Base-by-base conservation (phyloP, 2,329 filamentous ascomycete species). In the Alternaria arborescens region DNA sequence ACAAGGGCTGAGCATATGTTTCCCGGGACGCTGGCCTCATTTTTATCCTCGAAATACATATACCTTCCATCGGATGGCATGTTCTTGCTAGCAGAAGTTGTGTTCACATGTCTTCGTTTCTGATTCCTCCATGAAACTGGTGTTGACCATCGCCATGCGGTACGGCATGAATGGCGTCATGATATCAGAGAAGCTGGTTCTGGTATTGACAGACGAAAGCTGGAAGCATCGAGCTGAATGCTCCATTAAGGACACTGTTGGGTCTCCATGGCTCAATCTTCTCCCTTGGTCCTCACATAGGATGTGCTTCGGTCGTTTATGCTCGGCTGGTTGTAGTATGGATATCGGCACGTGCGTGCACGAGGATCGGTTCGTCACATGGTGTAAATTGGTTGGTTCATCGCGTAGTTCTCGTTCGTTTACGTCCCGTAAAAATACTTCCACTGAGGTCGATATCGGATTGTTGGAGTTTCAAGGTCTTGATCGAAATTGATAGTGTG, bases 401-500 rank as follows among this genome's bases (percentile, higher is more conserved):
- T 38, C 3, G 16, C 14, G 10, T 5, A 30, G 28, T 30, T 30
- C 11, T 30, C 18, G 34, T 24, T 32, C 32, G 50, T 42, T 26
- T 30, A 18, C 24, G 52, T 56, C 22, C 40, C 30, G 12, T 16
- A 8, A 5, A 14, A 34, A n/a, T 18, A 40, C 28, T 44, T 51
- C 52, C 12, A 36, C 18, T n/a, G 22, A 12, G 32, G 18, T 42
- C 24, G 40, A 46, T 40, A 22, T 46, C 53, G 30, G 10, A 20
- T 38, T 24, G n/a, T 38, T 56, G 52, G 1, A 44, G 28, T 8
- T 32, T 10, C 3, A 44, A 44, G 14, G 43, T 40, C 28, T 8
- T 18, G 32, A 28, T 44, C 32, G 57, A 60, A 60, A 51, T 56
- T 60, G 24, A 24, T 46, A 42, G 30, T 55, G 44, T 60, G 36